phyloP scores from a whole-genome alignment of 2,329 filamentous ascomycete species.

The Nannizziopsis arthrosporioides region DNA sequence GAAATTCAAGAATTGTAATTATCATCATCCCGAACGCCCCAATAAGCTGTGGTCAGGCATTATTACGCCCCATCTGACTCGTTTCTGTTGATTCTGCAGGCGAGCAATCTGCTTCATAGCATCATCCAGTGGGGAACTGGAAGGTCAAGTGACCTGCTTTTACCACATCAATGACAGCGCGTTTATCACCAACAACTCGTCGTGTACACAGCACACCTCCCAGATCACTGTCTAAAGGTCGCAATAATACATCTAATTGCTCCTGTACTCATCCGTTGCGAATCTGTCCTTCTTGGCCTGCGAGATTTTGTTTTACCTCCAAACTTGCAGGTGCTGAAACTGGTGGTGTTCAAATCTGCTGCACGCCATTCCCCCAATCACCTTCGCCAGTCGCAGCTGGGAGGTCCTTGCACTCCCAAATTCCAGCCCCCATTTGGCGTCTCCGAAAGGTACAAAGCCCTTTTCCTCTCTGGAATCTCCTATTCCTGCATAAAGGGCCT shows the following conservation, averaged over 20 bases:
- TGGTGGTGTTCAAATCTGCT: background rate
- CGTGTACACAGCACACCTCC: no score
- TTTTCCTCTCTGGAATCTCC: background rate
- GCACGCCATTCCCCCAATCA: slow-evolving; percentile 3
- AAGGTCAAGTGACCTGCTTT: background rate
- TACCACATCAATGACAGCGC: no score
- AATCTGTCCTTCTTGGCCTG: background rate
- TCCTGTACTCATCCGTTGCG: no score
- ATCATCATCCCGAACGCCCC: no score
- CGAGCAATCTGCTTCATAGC: background rate
- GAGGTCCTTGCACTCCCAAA: background rate
- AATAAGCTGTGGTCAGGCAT: no score
- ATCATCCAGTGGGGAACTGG: background rate
- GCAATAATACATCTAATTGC: no score
- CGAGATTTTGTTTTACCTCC: slow-evolving; percentile 6
- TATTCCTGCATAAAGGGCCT: slow-evolving; percentile 1
- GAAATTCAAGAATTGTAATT: no score
- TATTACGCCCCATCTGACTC: no score
- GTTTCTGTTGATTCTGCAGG: no score
- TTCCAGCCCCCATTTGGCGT: background rate
- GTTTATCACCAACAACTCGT: no score
- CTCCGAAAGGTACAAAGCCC: background rate
- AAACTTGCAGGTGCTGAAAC: background rate
- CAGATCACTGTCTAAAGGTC: no score
- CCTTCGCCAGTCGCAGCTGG: background rate